phyloP scores from a whole-genome alignment of 352 stramenopile species.

The Phytophthora agathidicida region DNA sequence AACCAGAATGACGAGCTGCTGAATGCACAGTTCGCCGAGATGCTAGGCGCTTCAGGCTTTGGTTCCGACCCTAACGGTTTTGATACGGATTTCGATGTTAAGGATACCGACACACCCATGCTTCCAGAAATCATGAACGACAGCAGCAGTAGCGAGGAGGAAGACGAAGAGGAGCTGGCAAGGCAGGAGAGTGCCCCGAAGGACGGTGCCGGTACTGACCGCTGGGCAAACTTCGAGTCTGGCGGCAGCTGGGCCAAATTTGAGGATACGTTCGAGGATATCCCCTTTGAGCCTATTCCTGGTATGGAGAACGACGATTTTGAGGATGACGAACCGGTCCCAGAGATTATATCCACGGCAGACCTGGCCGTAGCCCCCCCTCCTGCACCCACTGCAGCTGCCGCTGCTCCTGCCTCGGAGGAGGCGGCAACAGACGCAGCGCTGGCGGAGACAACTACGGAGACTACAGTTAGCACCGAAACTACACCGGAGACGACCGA shows the following conservation, averaged over 20 bases:
- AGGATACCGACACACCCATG: slow-evolving; percentile 74
- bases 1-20: slow-evolving; percentile 75
- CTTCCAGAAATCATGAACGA: slow-evolving; percentile 87
- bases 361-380: slow-evolving; percentile 19
- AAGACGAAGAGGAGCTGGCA: slow-evolving; percentile 72
- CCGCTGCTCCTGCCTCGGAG: slow-evolving; percentile 6
- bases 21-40: slow-evolving; percentile 86
- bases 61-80: slow-evolving; percentile 56
- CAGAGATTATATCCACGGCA: slow-evolving; percentile 28
- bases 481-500: slow-evolving; percentile 15
- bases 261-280: slow-evolving; percentile 64
- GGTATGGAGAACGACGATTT: slow-evolving; percentile 58
- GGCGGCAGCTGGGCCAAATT: slow-evolving; percentile 73
- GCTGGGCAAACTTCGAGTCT: slow-evolving; percentile 76
- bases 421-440: slow-evolving; percentile 10
- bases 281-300: slow-evolving; percentile 60
- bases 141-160: slow-evolving; percentile 89
- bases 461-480: slow-evolving; percentile 16
- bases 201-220: slow-evolving; percentile 26
- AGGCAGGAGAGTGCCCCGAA: slow-evolving; percentile 33
- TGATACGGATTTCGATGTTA: slow-evolving; percentile 80
- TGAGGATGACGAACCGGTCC: slow-evolving; percentile 38
- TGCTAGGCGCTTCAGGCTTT: slow-evolving; percentile 77
- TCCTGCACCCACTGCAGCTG: slow-evolving; percentile 6
- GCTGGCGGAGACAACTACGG: slow-evolving; percentile 17